Base-by-base conservation (phyloP, 345 rosid genomes). In the Brassica carinata region DNA sequence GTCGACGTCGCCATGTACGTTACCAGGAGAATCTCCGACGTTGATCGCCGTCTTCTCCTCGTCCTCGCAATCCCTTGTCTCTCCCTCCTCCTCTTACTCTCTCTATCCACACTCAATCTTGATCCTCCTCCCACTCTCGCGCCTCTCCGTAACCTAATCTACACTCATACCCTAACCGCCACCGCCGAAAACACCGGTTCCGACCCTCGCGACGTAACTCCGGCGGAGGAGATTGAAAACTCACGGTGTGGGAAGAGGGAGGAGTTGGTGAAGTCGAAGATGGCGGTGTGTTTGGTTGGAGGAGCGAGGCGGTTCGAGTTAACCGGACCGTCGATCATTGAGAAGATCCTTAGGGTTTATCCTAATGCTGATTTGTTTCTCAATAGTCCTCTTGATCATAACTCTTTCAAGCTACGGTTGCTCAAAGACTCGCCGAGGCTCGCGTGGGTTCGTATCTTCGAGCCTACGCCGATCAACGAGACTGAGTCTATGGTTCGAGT, bases 271-370 rank as follows among this genome's bases (percentile, higher is more conserved):
- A 84, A 78, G 66, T 80, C 94, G 74, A 90, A 84, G 70, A 89
- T 93, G 0, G 99, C 96, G 2, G 94, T 93, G 64, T 95, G 99
- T 83, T 86, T 95, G 83, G 99, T 93, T 0, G 98, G 99, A 30
- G 97, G 96, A 45, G 99, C 99, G 5, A 83, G 99, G 68, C 85
- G 97, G 78, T 95, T 95, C 69, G 99, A 93, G 85, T 77, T 95
- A 33, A 91, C 98, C 0, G 98, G 97, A 10, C 97, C 96, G 27
- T 93, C 97, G 53, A 93, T 95, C 1, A 76, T 93, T 10, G 88
- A 90, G 80, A 89, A 83, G 61, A 73, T 94, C 51, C 88, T 94
- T 5, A 69, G 55, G 30, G 87, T 85, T 51, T 89, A 95, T 74
- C 91, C 97, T 1, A 89, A 93, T 31, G 86, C 98, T 0, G 99